Evolutionary conservation across 2,329 filamentous ascomycete species (phyloP).

Genomic region (Hypomyces rosellus): DNA sequence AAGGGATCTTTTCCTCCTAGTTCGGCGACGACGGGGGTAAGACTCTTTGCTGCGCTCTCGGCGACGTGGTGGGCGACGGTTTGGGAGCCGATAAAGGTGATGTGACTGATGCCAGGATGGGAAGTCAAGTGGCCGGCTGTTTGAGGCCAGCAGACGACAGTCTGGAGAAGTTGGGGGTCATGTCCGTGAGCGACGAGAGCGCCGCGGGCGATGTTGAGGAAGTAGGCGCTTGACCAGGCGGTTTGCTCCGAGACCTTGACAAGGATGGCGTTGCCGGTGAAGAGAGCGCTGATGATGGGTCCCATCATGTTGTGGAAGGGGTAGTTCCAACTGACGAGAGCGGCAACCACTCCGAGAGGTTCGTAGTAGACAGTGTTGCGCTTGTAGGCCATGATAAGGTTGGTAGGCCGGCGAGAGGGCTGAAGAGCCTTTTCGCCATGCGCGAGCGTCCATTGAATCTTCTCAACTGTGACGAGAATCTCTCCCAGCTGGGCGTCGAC

Average conservation of each 20-base stretch:
- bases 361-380: conserved; percentile 85
- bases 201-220: conserved; percentile 68
- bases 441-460: conserved; percentile 86
- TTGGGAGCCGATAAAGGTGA: conserved; percentile 93
- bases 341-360: conserved; percentile 85
- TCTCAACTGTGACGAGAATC: conserved; percentile 89
- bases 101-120: conserved; percentile 75
- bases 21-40: conserved; percentile 88
- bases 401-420: conserved; percentile 71
- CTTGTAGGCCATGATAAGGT: conserved; percentile 93
- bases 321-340: conserved; percentile 96
- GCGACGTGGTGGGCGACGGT: conserved; percentile 84
- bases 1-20: conserved; percentile 93
- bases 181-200: conserved; percentile 80
- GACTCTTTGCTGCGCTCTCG: conserved; percentile 71
- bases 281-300: conserved; percentile 83
- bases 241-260: conserved; percentile 95
- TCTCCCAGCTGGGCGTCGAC: conserved; percentile 91
- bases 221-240: conserved; percentile 85
- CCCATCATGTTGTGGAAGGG: conserved; percentile 93
- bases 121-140: conserved; percentile 76
- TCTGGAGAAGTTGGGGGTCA: conserved; percentile 74
- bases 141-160: conserved; percentile 79
- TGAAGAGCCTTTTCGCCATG: conserved; percentile 79
- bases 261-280: conserved; percentile 84